These are phyloP conservation scores for Trapa incisa DNA, from an alignment of 345 rosid genomes.

Conservation along the genomic window DNA sequence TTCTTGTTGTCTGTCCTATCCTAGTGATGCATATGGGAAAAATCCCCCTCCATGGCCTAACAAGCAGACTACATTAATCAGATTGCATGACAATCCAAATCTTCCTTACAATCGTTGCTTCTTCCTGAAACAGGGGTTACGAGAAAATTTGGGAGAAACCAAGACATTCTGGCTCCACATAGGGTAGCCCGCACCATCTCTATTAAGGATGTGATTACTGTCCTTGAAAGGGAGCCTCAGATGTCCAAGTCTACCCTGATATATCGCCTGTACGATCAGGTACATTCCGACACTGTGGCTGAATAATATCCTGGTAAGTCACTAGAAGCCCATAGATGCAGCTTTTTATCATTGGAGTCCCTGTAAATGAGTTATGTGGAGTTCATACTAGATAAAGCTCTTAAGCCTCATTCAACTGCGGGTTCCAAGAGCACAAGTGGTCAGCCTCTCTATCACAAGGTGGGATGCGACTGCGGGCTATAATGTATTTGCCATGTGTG, in stretches of 20 bases:
- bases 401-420: not conserved
- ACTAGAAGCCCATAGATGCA: not conserved
- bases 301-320: constrained; percentile 14
- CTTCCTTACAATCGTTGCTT: not conserved
- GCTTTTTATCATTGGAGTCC: too few species aligned
- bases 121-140: constrained; percentile 28
- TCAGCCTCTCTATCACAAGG: not conserved
- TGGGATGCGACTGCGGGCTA: not conserved
- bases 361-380: too few species aligned
- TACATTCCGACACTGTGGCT: constrained; percentile 17
- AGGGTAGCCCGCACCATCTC: constrained; percentile 51
- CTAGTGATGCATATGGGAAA: too few species aligned
- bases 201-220: constrained; percentile 72
- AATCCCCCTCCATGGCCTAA: not conserved
- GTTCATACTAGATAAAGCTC: not conserved
- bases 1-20: too few species aligned
- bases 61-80: not conserved
- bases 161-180: constrained; percentile 25
- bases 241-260: constrained; percentile 76
- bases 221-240: constrained; percentile 88
- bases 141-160: constrained; percentile 55
- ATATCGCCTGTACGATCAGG: constrained; percentile 54
- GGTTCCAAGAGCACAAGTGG: not conserved
- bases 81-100: not conserved
- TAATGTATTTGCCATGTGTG: not conserved